A percentile compares a stretch with the other conserved stretches of the same genome.
Conservation (phyloP, 2,329 filamentous ascomycete genomes). For the Neophaeococcomyces mojaviensis region DNA sequence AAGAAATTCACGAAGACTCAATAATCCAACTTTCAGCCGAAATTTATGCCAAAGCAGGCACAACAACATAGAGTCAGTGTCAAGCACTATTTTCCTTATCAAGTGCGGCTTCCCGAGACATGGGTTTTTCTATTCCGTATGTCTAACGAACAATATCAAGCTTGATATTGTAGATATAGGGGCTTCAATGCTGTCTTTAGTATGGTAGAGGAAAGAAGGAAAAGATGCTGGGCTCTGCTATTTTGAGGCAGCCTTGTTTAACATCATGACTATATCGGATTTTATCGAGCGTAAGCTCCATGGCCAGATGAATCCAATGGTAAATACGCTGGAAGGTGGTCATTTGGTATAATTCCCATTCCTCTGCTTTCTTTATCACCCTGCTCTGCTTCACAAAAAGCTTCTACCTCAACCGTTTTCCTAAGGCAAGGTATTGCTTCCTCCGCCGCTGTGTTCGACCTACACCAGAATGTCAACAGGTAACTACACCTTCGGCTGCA, state of each 20-base stretch:
- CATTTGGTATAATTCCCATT: neutral
- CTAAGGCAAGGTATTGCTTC: neutral
- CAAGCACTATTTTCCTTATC: neutral
- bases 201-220: too few species aligned
- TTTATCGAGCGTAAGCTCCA: too few species aligned
- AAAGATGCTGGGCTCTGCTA: too few species aligned
- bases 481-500: neutral
- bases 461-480: neutral
- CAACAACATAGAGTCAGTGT: neutral
- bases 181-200: neutral
- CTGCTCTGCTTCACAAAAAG: neutral
- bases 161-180: slow-evolving; percentile 4
- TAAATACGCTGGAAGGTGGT: neutral
- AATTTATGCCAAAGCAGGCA: too few species aligned
- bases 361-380: neutral
- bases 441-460: neutral
- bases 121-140: neutral
- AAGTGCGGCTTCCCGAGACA: neutral
- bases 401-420: too few species aligned
- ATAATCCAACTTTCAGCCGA: too few species aligned
- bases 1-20: too few species aligned
- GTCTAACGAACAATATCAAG: slow-evolving; percentile 11
- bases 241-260: too few species aligned
- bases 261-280: too few species aligned
- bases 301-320: too few species aligned